A percentile compares a stretch with the other conserved stretches of the same genome.
These are phyloP conservation scores for Jatropha podagrica DNA, from an alignment of 441 rosid species.

Conservation along the genomic window DNA sequence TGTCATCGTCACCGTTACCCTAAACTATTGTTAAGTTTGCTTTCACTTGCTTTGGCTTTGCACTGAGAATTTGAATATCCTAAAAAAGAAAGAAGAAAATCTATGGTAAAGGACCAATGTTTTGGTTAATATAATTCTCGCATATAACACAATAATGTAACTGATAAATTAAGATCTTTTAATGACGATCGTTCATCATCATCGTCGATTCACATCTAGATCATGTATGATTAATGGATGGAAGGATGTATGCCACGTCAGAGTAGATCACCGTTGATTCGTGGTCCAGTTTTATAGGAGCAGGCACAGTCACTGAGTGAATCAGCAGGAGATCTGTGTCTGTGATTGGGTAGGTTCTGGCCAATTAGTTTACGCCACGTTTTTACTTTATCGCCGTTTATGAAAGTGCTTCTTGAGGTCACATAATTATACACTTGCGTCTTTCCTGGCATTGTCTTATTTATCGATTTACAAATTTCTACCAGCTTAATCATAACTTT, in stretches of 20 bases:
- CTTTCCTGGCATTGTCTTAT: too few relatives aligned
- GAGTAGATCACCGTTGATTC: neutral
- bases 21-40: neutral
- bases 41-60: neutral
- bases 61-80: neutral
- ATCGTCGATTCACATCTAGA: neutral
- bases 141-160: too few relatives aligned
- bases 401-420: neutral
- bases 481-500: too few relatives aligned
- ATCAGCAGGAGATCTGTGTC: neutral
- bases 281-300: conserved; percentile 20
- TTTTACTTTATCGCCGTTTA: neutral
- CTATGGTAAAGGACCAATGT: too few relatives aligned
- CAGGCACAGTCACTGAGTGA: neutral
- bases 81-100: too few relatives aligned
- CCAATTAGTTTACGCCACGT: neutral
- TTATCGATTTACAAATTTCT: too few relatives aligned
- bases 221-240: conserved; percentile 7
- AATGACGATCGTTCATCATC: neutral
- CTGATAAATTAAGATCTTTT: neutral
- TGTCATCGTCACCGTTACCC: conserved; percentile 5
- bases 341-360: neutral
- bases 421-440: too few relatives aligned
- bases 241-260: conserved; percentile 34
- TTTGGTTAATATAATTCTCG: too few relatives aligned